A percentile compares a stretch with the other conserved stretches of the same genome.
Conservation (phyloP, 108 stramenopile species). For the Skeletonema grethae region DNA sequence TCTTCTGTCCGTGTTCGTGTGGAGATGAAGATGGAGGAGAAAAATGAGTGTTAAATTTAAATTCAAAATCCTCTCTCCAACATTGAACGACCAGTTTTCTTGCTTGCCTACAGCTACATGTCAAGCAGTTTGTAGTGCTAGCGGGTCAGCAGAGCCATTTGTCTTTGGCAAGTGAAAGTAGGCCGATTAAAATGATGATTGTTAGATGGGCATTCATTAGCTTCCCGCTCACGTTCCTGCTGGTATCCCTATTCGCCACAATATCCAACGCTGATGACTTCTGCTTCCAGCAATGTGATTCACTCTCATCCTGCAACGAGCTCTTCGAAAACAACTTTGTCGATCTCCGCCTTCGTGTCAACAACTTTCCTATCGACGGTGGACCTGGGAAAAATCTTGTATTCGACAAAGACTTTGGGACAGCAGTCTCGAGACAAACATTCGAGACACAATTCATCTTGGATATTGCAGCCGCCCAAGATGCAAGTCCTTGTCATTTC, state of each 20-base stretch:
- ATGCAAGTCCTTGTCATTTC: conserved; percentile 60
- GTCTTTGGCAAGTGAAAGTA: no score
- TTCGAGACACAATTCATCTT: conserved; percentile 79
- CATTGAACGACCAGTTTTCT: no score
- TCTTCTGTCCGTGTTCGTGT: no score
- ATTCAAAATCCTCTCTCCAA: no score
- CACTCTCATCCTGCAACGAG: conserved; percentile 23
- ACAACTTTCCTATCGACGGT: conserved; percentile 51
- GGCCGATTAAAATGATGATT: not conserved
- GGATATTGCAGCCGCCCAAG: conserved; percentile 56
- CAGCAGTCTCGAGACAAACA: conserved; percentile 54
- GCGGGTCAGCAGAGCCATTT: no score
- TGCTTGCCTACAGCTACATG: no score
- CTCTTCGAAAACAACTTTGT: conserved; percentile 29
- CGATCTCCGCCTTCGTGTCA: conserved; percentile 45
- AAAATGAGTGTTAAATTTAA: no score
- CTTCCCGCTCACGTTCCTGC: not conserved
- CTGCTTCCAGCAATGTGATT: conserved; percentile 27
- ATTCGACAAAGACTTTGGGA: conserved; percentile 56
- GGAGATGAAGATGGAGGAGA: no score
- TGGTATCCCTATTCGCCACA: not conserved
- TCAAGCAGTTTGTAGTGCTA: no score
- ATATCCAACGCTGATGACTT: conserved; percentile 21
- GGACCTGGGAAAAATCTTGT: conserved; percentile 69
- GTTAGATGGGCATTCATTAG: not conserved